Percentiles rank a stretch among this genome's conserved stretches.
These are phyloP conservation scores for Sonneratia caseolaris DNA, from an alignment of 345 rosid genomes.

Conservation along the genomic window DNA sequence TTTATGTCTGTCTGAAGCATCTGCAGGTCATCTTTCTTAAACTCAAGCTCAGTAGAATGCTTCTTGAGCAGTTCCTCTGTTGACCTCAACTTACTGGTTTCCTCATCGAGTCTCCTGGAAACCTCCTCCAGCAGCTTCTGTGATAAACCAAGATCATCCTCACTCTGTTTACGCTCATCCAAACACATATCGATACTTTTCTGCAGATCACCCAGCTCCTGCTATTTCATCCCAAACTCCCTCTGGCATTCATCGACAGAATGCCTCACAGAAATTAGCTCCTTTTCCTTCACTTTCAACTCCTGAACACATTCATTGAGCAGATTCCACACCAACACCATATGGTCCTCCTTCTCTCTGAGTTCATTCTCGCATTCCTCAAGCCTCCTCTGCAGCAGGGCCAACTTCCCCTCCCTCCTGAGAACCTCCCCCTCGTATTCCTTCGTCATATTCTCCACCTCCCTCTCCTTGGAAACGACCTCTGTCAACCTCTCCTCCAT, in stretches of 20 bases:
- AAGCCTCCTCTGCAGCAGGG: not conserved
- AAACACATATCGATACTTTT: not conserved
- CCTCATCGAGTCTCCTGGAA: too few relatives aligned
- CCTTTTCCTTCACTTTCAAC: not conserved
- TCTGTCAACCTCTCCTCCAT: not conserved
- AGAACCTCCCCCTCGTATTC: slow-evolving; percentile 3
- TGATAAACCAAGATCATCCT: not conserved
- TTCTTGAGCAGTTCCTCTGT: not conserved
- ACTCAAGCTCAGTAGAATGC: not conserved
- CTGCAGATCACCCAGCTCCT: not conserved
- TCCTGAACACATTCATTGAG: not conserved
- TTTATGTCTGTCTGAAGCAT: not conserved
- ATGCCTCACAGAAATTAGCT: not conserved
- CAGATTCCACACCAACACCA: not conserved
- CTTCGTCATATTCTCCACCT: not conserved
- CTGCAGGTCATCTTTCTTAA: slow-evolving; percentile 16
- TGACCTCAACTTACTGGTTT: not conserved
- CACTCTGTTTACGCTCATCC: slow-evolving; percentile 1
- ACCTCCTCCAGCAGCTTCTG: slow-evolving; percentile 1
- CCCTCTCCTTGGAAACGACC: slow-evolving; percentile 1
- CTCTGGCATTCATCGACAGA: not conserved
- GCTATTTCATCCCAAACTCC: not conserved
- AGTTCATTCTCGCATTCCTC: slow-evolving; percentile 1
- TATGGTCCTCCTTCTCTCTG: not conserved
- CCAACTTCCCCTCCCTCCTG: slow-evolving; percentile 1